A percentile compares a stretch with the other conserved stretches of the same genome.
Conservation (phyloP, 31 red algal genomes). For the Asparagopsis taxiformis region DNA sequence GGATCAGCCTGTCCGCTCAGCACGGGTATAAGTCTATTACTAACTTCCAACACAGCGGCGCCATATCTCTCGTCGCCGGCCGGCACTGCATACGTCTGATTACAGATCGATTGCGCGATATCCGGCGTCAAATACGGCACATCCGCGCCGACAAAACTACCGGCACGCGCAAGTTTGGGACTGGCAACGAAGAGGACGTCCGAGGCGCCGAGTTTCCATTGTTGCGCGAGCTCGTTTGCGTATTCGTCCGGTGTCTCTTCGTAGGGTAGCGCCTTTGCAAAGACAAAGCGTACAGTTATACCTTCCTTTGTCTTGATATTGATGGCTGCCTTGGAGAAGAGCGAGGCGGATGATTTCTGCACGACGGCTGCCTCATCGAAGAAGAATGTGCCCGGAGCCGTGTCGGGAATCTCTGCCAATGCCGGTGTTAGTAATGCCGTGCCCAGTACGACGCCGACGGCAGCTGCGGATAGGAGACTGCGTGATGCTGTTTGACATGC, state of each 20-base stretch:
- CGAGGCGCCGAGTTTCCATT: constrained; percentile 34
- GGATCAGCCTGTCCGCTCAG: constrained; percentile 74
- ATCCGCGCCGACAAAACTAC: constrained; percentile 44
- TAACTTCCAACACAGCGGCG: constrained; percentile 61
- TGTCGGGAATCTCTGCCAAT: constrained; percentile 33
- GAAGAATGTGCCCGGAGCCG: constrained; percentile 4
- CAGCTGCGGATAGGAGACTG: no score
- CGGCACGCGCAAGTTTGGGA: constrained; percentile 61
- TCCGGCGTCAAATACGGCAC: constrained; percentile 31
- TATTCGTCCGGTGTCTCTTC: constrained; percentile 56
- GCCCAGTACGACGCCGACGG: no score
- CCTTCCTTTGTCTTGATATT: constrained; percentile 21
- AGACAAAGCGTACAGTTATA: constrained; percentile 59
- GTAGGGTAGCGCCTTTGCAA: constrained; percentile 28
- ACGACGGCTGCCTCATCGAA: constrained; percentile 50
- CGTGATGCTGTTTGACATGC: no score
- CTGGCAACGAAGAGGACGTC: constrained; percentile 76
- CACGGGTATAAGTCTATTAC: constrained; percentile 62
- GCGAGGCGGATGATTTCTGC: background rate
- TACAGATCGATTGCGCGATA: constrained; percentile 40
- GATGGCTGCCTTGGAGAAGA: constrained; percentile 23
- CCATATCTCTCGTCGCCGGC: constrained; percentile 70
- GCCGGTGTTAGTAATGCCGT: constrained; percentile 5
- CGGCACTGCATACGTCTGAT: constrained; percentile 68
- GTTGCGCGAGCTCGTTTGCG: constrained; percentile 42